A percentile compares a stretch with the other conserved stretches of the same genome.
Evolutionary conservation across 371 early-diverging fungal genomes (phyloP).

Genomic region (Haplosporangium sp.): DNA sequence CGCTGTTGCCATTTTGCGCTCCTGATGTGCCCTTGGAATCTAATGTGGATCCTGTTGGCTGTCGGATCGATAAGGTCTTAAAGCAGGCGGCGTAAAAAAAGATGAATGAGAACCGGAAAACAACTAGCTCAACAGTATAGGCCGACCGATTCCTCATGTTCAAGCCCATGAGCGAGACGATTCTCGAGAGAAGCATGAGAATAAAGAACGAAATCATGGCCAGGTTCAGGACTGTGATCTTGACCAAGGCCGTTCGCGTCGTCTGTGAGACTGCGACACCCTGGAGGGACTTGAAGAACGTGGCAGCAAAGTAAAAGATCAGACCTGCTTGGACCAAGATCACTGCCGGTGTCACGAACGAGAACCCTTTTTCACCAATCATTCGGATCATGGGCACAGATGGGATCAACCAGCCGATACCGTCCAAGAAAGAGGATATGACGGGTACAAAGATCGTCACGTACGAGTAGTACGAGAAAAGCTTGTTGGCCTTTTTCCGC

Average conservation of each 20-base stretch:
- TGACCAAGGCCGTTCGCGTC: constrained; percentile 46
- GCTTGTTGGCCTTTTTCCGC: constrained; percentile 42
- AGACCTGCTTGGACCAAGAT: constrained; percentile 46
- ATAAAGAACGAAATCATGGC: constrained; percentile 55
- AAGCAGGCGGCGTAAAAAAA: constrained; percentile 51
- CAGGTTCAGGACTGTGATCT: constrained; percentile 50
- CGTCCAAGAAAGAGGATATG: constrained; percentile 47
- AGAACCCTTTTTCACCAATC: constrained; percentile 51
- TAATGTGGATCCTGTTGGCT: constrained; percentile 44
- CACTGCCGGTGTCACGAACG: constrained; percentile 33
- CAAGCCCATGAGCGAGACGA: constrained; percentile 45
- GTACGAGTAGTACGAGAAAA: constrained; percentile 38
- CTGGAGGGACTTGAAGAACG: constrained; percentile 48
- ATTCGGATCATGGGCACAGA: constrained; percentile 42
- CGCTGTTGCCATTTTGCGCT: background rate
- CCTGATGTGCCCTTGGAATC: constrained; percentile 34
- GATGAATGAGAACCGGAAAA: constrained; percentile 51
- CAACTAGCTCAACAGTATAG: constrained; percentile 36
- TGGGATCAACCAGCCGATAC: constrained; percentile 51
- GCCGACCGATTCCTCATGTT: constrained; percentile 39
- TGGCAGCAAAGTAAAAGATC: constrained; percentile 46
- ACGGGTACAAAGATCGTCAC: constrained; percentile 44
- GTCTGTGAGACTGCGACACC: constrained; percentile 42
- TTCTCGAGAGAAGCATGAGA: constrained; percentile 49
- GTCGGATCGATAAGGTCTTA: constrained; percentile 47